phyloP scores from a whole-genome alignment of 345 rosid genomes.

The Camelina sativa region DNA sequence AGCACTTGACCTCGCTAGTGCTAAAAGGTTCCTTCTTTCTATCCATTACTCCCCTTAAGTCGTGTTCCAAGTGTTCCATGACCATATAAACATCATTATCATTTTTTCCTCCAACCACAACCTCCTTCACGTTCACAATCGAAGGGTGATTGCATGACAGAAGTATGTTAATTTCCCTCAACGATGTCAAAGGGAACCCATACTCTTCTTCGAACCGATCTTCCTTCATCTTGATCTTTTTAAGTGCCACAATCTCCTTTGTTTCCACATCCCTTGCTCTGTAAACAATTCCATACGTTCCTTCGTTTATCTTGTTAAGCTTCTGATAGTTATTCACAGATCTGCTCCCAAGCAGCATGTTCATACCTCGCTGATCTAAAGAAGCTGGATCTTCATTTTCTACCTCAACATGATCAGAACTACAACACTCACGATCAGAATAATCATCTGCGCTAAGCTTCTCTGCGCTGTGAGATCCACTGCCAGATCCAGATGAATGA shows the following conservation, averaged over 20 bases:
- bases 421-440: slow-evolving; percentile 44
- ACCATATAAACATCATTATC: slow-evolving; percentile 69
- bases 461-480: slow-evolving; percentile 35
- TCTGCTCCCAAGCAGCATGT: slow-evolving; percentile 73
- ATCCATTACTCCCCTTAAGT: slow-evolving; percentile 72
- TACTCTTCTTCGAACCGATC: slow-evolving; percentile 64
- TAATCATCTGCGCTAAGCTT: slow-evolving; percentile 38
- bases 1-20: slow-evolving; percentile 86
- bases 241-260: slow-evolving; percentile 76
- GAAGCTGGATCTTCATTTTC: slow-evolving; percentile 45
- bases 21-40: slow-evolving; percentile 74
- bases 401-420: slow-evolving; percentile 33
- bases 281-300: slow-evolving; percentile 86
- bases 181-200: slow-evolving; percentile 80
- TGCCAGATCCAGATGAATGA: slow-evolving; percentile 43
- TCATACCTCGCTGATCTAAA: slow-evolving; percentile 44
- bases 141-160: slow-evolving; percentile 73
- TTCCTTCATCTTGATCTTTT: slow-evolving; percentile 78
- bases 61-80: slow-evolving; percentile 94
- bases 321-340: slow-evolving; percentile 68
- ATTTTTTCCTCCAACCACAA: slow-evolving; percentile 67
- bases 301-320: slow-evolving; percentile 82
- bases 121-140: slow-evolving; percentile 80
- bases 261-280: slow-evolving; percentile 75
- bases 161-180: slow-evolving; percentile 91